Evolutionary conservation across 1,284 basidiomycete genomes (phyloP).

Genomic region (Abortiporus biennis): DNA sequence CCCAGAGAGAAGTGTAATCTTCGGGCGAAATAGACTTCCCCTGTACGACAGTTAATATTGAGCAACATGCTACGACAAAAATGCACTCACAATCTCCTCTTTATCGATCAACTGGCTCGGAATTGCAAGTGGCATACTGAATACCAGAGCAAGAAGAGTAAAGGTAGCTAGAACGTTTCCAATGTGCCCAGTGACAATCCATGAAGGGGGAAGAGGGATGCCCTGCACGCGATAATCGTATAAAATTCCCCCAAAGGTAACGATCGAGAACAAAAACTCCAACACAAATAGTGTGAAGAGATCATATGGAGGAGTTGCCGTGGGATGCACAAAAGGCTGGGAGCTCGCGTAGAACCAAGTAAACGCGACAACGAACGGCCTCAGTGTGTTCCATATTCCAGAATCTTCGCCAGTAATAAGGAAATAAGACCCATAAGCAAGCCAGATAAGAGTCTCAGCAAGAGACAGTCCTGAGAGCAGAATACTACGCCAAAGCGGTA

Average conservation of each 20-base stretch:
- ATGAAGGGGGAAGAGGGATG: slow-evolving; percentile 29
- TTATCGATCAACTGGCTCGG: slow-evolving; percentile 43
- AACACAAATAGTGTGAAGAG: slow-evolving; percentile 45
- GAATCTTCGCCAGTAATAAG: slow-evolving; percentile 17
- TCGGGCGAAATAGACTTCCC: slow-evolving; percentile 57
- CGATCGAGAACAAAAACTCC: slow-evolving; percentile 32
- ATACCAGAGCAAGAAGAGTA: slow-evolving; percentile 35
- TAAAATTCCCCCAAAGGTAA: slow-evolving; percentile 42
- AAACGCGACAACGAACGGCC: slow-evolving; percentile 35
- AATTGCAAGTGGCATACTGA: slow-evolving; percentile 52
- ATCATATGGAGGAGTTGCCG: slow-evolving; percentile 43
- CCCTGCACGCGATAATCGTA: slow-evolving; percentile 39
- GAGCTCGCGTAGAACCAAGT: slow-evolving; percentile 54
- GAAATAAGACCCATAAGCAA: slow-evolving; percentile 36
- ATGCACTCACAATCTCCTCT: slow-evolving; percentile 43
- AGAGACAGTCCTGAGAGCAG: slow-evolving; percentile 45
- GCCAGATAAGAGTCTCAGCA: slow-evolving; percentile 43
- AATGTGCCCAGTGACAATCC: slow-evolving; percentile 26
- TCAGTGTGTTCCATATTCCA: slow-evolving; percentile 24
- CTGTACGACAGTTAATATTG: slow-evolving; percentile 23
- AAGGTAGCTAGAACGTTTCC: slow-evolving; percentile 37
- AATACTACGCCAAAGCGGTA: slow-evolving; percentile 50
- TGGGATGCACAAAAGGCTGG: slow-evolving; percentile 33
- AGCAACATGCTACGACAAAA: background rate
- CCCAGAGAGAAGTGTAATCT: slow-evolving; percentile 70